A percentile compares a stretch with the other conserved stretches of the same genome.
phyloP scores from a whole-genome alignment of 805 yeast species.

The Ogataea henricii region DNA sequence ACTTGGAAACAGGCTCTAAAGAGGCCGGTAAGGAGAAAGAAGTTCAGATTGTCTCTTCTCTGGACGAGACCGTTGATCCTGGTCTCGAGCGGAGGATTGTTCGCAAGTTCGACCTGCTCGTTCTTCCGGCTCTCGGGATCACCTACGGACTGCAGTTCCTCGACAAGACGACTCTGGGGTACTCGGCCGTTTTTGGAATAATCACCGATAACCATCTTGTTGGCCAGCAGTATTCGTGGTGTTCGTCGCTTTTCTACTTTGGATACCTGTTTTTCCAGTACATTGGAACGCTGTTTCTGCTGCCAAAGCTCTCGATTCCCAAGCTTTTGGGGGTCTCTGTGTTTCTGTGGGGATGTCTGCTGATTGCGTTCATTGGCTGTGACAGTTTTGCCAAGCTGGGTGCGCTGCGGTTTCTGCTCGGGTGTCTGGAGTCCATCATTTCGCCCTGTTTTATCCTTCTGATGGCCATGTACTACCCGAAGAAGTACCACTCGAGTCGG shows the following conservation, averaged over 20 bases:
- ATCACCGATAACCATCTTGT: constrained; percentile 47
- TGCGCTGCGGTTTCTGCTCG: constrained; percentile 48
- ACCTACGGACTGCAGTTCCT: constrained; percentile 54
- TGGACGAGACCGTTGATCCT: constrained; percentile 12
- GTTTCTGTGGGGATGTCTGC: constrained; percentile 60
- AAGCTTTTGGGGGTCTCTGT: constrained; percentile 49
- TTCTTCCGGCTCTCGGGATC: constrained; percentile 50
- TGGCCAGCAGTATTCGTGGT: constrained; percentile 38
- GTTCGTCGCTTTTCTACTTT: constrained; percentile 40
- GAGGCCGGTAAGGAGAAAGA: constrained; percentile 5
- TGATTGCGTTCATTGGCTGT: constrained; percentile 49
- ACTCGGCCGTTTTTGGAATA: constrained; percentile 58
- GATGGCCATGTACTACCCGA: constrained; percentile 33
- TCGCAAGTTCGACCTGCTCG: constrained; percentile 47
- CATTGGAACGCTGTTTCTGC: constrained; percentile 45
- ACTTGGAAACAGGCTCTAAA: constrained; percentile 5
- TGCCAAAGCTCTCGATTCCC: constrained; percentile 59
- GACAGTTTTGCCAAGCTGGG: constrained; percentile 42
- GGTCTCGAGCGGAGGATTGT: constrained; percentile 14
- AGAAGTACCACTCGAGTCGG: constrained; percentile 26
- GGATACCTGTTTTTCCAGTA: constrained; percentile 61
- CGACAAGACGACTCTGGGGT: constrained; percentile 55
- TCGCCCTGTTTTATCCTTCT: constrained; percentile 36
- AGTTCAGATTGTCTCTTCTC: neutral
- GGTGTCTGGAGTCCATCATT: constrained; percentile 43